Evolutionary conservation across 2,329 filamentous ascomycete genomes (phyloP).

Genomic region (Xylariaceae sp.): DNA sequence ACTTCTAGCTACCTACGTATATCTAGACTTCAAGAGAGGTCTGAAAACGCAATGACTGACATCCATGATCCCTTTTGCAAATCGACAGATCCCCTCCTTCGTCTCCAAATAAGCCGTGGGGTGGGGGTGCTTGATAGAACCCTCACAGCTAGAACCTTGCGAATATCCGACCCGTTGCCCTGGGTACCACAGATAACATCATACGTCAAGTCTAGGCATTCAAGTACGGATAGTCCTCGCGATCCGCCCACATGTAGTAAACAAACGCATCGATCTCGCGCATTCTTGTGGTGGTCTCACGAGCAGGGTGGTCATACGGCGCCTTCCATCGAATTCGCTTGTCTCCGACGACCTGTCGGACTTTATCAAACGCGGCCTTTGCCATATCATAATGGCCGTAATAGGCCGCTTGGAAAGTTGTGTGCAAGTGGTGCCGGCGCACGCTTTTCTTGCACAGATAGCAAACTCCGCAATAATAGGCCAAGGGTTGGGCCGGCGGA

Average conservation of each 20-base stretch:
- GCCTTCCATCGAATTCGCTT: neutral
- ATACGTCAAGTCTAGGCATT: neutral
- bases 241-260: neutral
- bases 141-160: neutral
- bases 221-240: neutral
- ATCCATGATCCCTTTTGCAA: neutral
- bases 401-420: neutral
- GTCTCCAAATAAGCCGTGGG: no score
- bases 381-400: neutral
- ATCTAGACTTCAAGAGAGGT: neutral
- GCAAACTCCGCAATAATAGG: neutral
- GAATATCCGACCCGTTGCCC: neutral
- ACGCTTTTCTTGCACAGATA: neutral
- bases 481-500: no score
- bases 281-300: neutral
- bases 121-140: neutral
- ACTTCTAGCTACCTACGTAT: neutral
- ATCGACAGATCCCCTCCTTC: no score
- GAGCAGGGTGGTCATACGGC: neutral
- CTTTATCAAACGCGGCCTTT: neutral
- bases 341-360: no score
- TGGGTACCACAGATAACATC: neutral
- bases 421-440: neutral
- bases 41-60: neutral
- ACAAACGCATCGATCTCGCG: neutral